These are phyloP conservation scores for Trichoderma parareesei DNA, from an alignment of 495 filamentous ascomycete species.

Conservation along the genomic window DNA sequence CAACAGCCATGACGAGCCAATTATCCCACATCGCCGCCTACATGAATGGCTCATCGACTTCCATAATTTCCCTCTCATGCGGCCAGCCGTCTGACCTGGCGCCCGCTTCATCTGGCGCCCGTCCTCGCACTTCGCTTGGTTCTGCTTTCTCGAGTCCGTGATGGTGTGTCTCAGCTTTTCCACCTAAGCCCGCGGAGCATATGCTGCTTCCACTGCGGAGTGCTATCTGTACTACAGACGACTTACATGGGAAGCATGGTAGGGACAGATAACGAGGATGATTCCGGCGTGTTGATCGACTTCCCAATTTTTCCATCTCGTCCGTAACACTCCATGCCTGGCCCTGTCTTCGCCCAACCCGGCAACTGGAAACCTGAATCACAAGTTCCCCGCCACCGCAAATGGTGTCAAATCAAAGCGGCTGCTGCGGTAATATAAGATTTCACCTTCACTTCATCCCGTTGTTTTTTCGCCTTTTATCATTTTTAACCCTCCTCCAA, in stretches of 20 bases:
- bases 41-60: not conserved
- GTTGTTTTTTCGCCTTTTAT: not conserved
- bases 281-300: not conserved
- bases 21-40: not conserved
- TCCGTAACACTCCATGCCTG: not conserved
- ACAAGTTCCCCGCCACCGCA: slow-evolving; percentile 1
- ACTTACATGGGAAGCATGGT: not conserved
- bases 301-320: slow-evolving; percentile 1
- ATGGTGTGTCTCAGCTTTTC: not conserved
- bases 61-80: not conserved
- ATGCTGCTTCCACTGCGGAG: not conserved
- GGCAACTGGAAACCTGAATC: slow-evolving; percentile 1
- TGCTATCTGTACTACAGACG: not conserved
- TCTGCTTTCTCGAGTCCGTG: not conserved
- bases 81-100: slow-evolving; percentile 5
- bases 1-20: not conserved
- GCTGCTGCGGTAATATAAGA: slow-evolving; percentile 1
- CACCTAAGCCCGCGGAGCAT: not conserved
- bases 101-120: not conserved
- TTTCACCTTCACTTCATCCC: no score
- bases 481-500: not conserved
- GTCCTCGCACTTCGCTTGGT: not conserved
- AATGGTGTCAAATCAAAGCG: not conserved
- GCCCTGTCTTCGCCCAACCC: slow-evolving; percentile 6
- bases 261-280: not conserved